phyloP scores from a whole-genome alignment of 2,329 filamentous ascomycete species.

The Venturiaceae sp. region DNA sequence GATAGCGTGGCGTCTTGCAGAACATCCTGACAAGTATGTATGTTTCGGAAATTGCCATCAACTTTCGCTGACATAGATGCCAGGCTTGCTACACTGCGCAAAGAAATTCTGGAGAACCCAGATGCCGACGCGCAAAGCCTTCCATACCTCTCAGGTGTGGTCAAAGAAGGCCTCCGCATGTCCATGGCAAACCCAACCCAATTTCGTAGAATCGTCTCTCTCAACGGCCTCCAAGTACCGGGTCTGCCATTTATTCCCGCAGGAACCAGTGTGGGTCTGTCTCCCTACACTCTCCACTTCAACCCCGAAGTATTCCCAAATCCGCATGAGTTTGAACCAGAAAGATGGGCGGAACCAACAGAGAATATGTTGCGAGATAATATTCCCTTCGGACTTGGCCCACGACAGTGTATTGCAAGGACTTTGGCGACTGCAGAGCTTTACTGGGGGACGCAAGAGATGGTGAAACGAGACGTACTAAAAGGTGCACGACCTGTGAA shows the following conservation, averaged over 20 bases:
- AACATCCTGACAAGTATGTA: constrained; percentile 30
- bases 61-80: neutral
- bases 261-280: constrained; percentile 35
- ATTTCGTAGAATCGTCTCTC: constrained; percentile 34
- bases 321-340: constrained; percentile 34
- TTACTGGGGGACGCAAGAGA: constrained; percentile 28
- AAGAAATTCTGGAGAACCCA: constrained; percentile 5
- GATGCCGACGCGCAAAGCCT: constrained; percentile 24
- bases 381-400: constrained; percentile 41
- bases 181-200: constrained; percentile 42
- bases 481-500: constrained; percentile 31
- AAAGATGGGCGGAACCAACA: constrained; percentile 35
- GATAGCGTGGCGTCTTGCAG: constrained; percentile 35
- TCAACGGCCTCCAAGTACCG: constrained; percentile 18
- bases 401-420: constrained; percentile 39
- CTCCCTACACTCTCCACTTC: constrained; percentile 37
- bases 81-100: neutral
- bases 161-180: constrained; percentile 41
- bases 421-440: constrained; percentile 38
- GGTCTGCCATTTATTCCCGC: constrained; percentile 30
- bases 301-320: constrained; percentile 33
- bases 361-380: constrained; percentile 32
- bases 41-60: neutral
- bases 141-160: constrained; percentile 37
- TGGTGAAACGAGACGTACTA: constrained; percentile 35